Evolutionary conservation across 352 stramenopile species (phyloP).

Genomic region (Pythium utonaiense): DNA sequence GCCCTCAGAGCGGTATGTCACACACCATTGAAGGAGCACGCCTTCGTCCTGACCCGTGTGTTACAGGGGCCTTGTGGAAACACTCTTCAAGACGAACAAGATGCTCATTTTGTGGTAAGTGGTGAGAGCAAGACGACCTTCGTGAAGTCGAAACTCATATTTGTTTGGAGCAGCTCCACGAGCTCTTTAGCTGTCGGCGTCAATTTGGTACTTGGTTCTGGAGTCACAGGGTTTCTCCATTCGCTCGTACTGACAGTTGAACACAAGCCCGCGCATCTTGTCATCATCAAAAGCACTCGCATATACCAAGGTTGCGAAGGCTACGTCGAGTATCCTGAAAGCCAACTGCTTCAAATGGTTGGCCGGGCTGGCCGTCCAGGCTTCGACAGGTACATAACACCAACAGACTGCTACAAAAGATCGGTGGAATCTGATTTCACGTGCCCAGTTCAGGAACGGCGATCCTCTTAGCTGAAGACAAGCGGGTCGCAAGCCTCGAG

Average conservation of each 20-base stretch:
- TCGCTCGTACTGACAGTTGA: background rate
- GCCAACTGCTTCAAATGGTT: constrained; percentile 39
- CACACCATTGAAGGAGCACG: background rate
- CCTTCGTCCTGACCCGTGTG: background rate
- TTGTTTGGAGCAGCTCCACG: constrained; percentile 25
- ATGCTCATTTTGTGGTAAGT: constrained; percentile 36
- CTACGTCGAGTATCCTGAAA: constrained; percentile 27
- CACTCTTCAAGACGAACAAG: constrained; percentile 25
- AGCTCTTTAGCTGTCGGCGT: constrained; percentile 38
- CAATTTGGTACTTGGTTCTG: constrained; percentile 30
- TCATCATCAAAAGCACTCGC: constrained; percentile 40
- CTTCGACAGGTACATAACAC: constrained; percentile 28
- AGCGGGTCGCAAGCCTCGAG: background rate
- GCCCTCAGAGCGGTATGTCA: constrained; percentile 23
- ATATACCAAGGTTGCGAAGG: constrained; percentile 28
- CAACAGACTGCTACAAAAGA: too few relatives aligned
- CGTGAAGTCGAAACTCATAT: too few relatives aligned
- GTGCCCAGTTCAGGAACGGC: constrained; percentile 14
- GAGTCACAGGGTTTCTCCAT: background rate
- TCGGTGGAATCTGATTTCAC: background rate
- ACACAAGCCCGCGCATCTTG: constrained; percentile 32
- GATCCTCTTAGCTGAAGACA: constrained; percentile 11
- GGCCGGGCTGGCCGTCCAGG: constrained; percentile 33
- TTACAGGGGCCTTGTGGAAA: constrained; percentile 26
- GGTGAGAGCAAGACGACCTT: background rate